These are phyloP conservation scores for Ramaria rubella DNA, from an alignment of 768 basidiomycete genomes.

Conservation along the genomic window DNA sequence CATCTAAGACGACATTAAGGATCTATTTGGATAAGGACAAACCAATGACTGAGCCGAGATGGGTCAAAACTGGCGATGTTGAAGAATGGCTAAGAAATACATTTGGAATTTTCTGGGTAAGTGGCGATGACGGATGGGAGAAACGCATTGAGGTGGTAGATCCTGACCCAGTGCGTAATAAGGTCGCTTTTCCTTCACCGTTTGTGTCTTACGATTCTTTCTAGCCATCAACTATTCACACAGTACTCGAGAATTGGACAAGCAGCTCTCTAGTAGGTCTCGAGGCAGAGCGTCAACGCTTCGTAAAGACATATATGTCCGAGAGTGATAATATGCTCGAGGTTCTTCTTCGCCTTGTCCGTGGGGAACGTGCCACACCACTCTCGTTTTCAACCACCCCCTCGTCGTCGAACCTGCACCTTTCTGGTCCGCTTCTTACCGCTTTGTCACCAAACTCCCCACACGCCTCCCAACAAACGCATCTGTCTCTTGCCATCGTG, in stretches of 20 bases:
- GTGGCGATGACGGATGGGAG: slow-evolving; percentile 79
- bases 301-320: slow-evolving; percentile 82
- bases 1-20: slow-evolving; percentile 54
- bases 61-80: slow-evolving; percentile 92
- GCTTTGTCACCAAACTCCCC: slow-evolving; percentile 71
- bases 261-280: slow-evolving; percentile 74
- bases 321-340: slow-evolving; percentile 87
- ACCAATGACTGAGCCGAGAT: slow-evolving; percentile 91
- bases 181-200: slow-evolving; percentile 5
- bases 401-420: slow-evolving; percentile 48
- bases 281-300: slow-evolving; percentile 72
- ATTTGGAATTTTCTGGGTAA: slow-evolving; percentile 86
- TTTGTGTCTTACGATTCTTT: slow-evolving; percentile 1
- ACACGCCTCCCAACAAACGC: slow-evolving; percentile 86
- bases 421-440: slow-evolving; percentile 60
- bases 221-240: slow-evolving; percentile 88
- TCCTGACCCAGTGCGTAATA: slow-evolving; percentile 81
- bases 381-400: slow-evolving; percentile 52
- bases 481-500: slow-evolving; percentile 87
- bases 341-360: slow-evolving; percentile 84
- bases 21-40: slow-evolving; percentile 81
- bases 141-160: slow-evolving; percentile 88
- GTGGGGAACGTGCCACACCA: slow-evolving; percentile 76
- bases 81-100: slow-evolving; percentile 90
- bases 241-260: slow-evolving; percentile 86